Percentiles rank a stretch among this genome's conserved stretches.
These are phyloP conservation scores for Podila minutissima DNA, from an alignment of 192 early-diverging fungal genomes.

Conservation along the genomic window DNA sequence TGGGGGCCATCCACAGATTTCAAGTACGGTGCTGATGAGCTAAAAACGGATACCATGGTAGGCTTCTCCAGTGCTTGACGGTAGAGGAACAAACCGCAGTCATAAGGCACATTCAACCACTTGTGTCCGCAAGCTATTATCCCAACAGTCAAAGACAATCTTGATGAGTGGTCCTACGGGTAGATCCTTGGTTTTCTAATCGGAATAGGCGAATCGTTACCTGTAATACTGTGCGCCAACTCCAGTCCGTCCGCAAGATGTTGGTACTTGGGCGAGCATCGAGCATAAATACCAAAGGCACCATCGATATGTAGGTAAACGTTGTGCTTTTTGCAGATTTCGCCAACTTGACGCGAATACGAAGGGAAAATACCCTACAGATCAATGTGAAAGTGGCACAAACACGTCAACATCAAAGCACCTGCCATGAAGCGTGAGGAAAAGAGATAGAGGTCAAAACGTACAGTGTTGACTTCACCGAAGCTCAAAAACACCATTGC, in stretches of 20 bases:
- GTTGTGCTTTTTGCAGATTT: conserved; percentile 49
- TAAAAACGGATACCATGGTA: conserved; percentile 34
- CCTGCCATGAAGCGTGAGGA: no score
- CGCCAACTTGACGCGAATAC: conserved; percentile 50
- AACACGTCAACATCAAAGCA: neutral
- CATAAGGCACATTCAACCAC: conserved; percentile 74
- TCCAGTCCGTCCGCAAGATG: conserved; percentile 51
- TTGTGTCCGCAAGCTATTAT: conserved; percentile 63
- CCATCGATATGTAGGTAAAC: conserved; percentile 71
- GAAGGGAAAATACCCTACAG: conserved; percentile 46
- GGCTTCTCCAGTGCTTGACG: conserved; percentile 28
- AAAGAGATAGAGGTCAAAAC: neutral
- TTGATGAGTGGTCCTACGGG: no score
- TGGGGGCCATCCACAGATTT: conserved; percentile 12
- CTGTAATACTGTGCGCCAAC: conserved; percentile 65
- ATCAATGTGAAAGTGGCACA: no score
- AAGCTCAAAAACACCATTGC: conserved; percentile 58
- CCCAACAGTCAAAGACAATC: no score
- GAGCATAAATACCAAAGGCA: conserved; percentile 69
- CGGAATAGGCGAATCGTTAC: neutral
- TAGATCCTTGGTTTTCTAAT: no score
- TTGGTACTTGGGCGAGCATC: conserved; percentile 40
- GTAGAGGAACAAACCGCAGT: conserved; percentile 63
- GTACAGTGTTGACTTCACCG: conserved; percentile 67
- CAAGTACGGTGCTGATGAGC: conserved; percentile 54